phyloP scores from a whole-genome alignment of 139 green algal species.

The Monoraphidium neglectum region DNA sequence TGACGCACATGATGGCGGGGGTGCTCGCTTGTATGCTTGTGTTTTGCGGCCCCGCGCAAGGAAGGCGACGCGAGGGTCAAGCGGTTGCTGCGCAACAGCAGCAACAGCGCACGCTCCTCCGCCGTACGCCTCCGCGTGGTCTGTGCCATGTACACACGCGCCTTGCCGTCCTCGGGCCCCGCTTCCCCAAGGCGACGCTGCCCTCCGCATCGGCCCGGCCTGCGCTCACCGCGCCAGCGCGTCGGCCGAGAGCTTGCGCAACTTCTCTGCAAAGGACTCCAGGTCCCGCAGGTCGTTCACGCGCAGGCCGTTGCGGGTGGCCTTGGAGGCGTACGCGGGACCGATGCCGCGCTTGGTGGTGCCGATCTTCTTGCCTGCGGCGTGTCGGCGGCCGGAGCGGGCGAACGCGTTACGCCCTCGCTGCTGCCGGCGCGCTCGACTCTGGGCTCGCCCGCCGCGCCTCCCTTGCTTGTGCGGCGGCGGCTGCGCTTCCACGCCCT shows the following conservation, averaged over 20 bases:
- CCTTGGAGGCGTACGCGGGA: slow-evolving; percentile 95
- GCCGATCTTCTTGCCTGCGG: slow-evolving; percentile 87
- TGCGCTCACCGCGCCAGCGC: slow-evolving; percentile 20
- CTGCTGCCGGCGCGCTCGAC: no score
- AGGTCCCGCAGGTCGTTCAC: slow-evolving; percentile 83
- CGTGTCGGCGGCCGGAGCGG: no score
- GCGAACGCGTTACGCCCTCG: no score
- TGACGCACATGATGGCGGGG: slow-evolving; percentile 51
- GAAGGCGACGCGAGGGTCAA: no score
- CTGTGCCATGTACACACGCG: no score
- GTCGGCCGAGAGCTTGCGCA: slow-evolving; percentile 62
- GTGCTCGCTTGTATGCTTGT: background rate
- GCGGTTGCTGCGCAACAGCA: no score
- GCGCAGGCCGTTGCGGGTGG: slow-evolving; percentile 92
- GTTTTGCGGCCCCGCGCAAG: no score
- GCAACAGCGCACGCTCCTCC: no score
- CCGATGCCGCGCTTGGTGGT: slow-evolving; percentile 99
- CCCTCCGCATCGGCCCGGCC: slow-evolving; percentile 20
- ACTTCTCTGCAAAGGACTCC: slow-evolving; percentile 67
- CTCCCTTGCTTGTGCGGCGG: no score
- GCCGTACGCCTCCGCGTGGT: no score
- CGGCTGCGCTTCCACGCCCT: no score
- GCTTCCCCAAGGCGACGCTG: background rate
- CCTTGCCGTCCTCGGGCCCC: background rate
- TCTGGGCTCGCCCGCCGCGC: no score